A percentile compares a stretch with the other conserved stretches of the same genome.
Evolutionary conservation across 768 basidiomycete genomes (phyloP).

Genomic region (Fomitopsis pulvina): DNA sequence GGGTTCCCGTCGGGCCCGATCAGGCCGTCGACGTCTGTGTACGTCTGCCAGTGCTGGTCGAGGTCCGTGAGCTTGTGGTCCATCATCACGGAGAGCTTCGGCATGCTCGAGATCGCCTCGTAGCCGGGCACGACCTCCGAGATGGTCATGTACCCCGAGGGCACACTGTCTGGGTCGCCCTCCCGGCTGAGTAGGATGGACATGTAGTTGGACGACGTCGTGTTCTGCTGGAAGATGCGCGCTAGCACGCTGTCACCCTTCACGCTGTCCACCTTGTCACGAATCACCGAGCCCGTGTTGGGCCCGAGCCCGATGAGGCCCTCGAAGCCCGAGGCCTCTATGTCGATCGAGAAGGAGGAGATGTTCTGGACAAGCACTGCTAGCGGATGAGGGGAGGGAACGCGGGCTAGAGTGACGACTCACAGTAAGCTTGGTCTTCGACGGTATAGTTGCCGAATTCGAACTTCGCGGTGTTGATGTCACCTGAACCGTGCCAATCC

Average conservation of each 20-base stretch:
- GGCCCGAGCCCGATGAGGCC: constrained; percentile 79
- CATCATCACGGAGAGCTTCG: constrained; percentile 58
- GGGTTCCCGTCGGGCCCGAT: constrained; percentile 71
- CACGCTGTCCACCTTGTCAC: constrained; percentile 41
- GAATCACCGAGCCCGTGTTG: constrained; percentile 60
- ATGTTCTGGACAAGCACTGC: constrained; percentile 61
- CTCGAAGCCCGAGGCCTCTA: constrained; percentile 54
- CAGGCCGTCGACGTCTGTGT: constrained; percentile 62
- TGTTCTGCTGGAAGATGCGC: constrained; percentile 57
- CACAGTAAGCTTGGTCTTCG: constrained; percentile 61
- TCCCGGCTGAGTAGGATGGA: constrained; percentile 60
- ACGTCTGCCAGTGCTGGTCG: constrained; percentile 79
- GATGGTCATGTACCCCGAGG: constrained; percentile 64
- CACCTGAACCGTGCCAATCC: too few relatives aligned
- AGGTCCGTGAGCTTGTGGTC: constrained; percentile 52
- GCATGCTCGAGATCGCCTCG: constrained; percentile 53
- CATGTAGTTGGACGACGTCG: constrained; percentile 54
- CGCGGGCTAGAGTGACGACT: constrained; percentile 13
- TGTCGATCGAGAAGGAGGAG: constrained; percentile 55
- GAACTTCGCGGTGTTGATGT: constrained; percentile 46
- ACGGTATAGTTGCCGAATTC: constrained; percentile 53
- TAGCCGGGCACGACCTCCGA: constrained; percentile 57
- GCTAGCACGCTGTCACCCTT: constrained; percentile 55
- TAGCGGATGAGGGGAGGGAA: not conserved
- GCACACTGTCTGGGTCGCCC: constrained; percentile 41